Base-by-base conservation (phyloP, 495 filamentous ascomycete species). In the Massariosphaeria phaeospora region DNA sequence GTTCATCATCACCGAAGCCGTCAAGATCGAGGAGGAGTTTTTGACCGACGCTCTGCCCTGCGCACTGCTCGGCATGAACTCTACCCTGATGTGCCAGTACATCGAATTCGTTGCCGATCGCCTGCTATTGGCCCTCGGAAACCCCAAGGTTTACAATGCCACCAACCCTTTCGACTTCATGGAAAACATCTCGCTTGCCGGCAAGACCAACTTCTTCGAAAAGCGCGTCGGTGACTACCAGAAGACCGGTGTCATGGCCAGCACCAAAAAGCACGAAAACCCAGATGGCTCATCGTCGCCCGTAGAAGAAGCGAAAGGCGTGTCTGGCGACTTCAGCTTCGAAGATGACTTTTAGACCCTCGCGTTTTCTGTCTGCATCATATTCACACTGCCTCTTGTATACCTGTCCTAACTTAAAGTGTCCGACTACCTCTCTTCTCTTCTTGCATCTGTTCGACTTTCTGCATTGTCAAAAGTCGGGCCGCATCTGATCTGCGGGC, bases 151-250 rank as follows among this genome's bases (percentile, higher is more conserved):
- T 69, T 98, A 94, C 82, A 83, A 91, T 65, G 76, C 83, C 24
- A 79, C 86, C 69, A 98, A 98, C 75, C 93, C 93, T 62, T 98
- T 98, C 73, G 93, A 98, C 80, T 98, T 98, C 75, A 98, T 98
- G 93, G 93, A 98, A 81, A 91, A 89, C 66, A 98, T 98, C 75
- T 97, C 93, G 9, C 79, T 98, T 26, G 88, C 90, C 24, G 93
- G 93, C 73, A 98, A 98, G 85, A 98, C 93, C 71, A 98, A 98
- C 80, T 98, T 98, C 86, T 98, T 98, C 72, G 93, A 98, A 84
- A 98, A 98, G 86, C 86, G 93, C 55, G 93, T 98, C 34, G 94
- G 86, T 72, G 93, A 98, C 69, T 98, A 98, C 81, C 93, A 98
- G 75, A 98, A 98, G 79, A 90, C 94, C 40, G 93, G 94, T 74